Conservation (phyloP, 257 asterid genomes). For the Perilla frutescens region DNA sequence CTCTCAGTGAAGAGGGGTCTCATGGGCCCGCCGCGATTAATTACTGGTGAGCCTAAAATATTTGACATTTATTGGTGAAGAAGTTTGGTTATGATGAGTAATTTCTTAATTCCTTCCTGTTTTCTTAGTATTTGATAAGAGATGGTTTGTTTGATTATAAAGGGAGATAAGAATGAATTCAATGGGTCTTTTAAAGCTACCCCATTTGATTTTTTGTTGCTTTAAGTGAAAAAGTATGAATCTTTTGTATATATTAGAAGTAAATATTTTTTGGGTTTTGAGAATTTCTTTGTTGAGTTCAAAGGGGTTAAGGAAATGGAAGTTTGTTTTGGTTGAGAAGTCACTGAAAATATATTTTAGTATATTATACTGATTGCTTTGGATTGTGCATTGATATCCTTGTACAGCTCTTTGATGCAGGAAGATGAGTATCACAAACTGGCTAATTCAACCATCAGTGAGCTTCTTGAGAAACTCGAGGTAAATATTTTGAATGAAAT, state of each 20-base stretch:
- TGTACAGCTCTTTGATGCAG: slow-evolving; percentile 66
- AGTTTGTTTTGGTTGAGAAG: slow-evolving; percentile 14
- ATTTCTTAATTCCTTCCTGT: neutral
- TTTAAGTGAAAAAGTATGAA: neutral
- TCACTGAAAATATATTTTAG: neutral
- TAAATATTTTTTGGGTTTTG: neutral
- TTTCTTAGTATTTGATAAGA: neutral
- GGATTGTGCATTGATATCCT: slow-evolving; percentile 31
- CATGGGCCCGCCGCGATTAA: slow-evolving; percentile 60
- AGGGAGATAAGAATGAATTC: neutral
- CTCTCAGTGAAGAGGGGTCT: slow-evolving; percentile 47
- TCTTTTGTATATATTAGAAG: neutral
- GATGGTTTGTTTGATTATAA: slow-evolving; percentile 6
- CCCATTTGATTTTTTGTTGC: neutral
- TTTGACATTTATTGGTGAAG: neutral
- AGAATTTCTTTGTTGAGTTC: neutral
- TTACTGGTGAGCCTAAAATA: slow-evolving; percentile 50
- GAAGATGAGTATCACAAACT: slow-evolving; percentile 80
- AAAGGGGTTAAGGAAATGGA: neutral
- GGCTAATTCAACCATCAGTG: slow-evolving; percentile 84
- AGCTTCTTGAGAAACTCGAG: slow-evolving; percentile 84
- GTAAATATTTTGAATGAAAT: slow-evolving; percentile 37
- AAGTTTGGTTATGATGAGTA: neutral
- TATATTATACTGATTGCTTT: neutral
- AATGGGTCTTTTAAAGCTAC: neutral